Evolutionary conservation across 2,329 filamentous ascomycete species (phyloP).

Genomic region (Trichoderma lentiforme): DNA sequence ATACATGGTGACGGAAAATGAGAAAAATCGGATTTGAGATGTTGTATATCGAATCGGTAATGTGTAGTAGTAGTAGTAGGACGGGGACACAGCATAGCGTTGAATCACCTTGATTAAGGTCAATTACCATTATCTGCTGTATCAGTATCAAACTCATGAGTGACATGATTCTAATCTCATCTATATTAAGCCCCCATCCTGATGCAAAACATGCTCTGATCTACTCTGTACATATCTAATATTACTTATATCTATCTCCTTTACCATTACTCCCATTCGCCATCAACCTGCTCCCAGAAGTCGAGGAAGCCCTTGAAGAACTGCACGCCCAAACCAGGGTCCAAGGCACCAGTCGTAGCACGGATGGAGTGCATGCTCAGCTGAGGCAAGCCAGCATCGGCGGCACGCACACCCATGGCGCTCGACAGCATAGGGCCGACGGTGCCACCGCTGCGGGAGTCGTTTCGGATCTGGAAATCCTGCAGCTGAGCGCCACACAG

Average conservation of each 20-base stretch:
- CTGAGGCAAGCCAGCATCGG: constrained; percentile 88
- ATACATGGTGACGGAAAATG: background rate
- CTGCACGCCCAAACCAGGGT: constrained; percentile 83
- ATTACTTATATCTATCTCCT: background rate
- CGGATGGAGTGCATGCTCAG: constrained; percentile 92
- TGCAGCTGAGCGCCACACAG: constrained; percentile 70
- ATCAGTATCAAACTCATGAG: background rate
- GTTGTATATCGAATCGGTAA: background rate
- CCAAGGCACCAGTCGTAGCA: constrained; percentile 79
- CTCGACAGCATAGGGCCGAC: constrained; percentile 89
- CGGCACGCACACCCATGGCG: constrained; percentile 74
- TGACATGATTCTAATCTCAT: background rate
- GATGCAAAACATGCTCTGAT: background rate
- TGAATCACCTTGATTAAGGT: background rate
- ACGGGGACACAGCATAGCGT: background rate
- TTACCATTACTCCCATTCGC: constrained; percentile 58
- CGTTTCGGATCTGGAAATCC: constrained; percentile 92
- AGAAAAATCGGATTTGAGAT: background rate
- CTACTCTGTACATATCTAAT: background rate
- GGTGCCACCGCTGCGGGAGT: constrained; percentile 83
- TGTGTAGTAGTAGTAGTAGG: background rate
- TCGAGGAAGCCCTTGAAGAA: constrained; percentile 89
- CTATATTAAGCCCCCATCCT: background rate
- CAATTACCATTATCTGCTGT: background rate
- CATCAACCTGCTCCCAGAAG: constrained; percentile 78